Conservation (phyloP, 805 yeast genomes). For the Sungouiella blattae region DNA sequence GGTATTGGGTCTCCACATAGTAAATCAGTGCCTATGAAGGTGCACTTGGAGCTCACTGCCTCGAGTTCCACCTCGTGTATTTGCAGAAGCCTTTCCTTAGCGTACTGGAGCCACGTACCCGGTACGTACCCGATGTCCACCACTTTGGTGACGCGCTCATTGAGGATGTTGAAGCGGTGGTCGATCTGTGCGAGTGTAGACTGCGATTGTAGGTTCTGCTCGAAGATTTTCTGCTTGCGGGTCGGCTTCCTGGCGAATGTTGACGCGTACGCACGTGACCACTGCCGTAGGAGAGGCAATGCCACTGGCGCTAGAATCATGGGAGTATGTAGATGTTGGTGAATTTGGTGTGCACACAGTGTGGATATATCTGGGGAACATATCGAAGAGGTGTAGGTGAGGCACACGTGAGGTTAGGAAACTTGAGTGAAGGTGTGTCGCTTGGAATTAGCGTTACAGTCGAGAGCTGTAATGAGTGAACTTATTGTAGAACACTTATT, state of each 20-base stretch:
- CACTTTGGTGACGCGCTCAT: conserved; percentile 24
- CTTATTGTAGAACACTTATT: too few relatives aligned
- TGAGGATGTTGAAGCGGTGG: conserved; percentile 24
- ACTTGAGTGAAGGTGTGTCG: too few relatives aligned
- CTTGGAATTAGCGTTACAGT: too few relatives aligned
- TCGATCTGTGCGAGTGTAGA: conserved; percentile 28
- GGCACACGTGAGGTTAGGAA: too few relatives aligned
- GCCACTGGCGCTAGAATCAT: too few relatives aligned
- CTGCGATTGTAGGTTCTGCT: conserved; percentile 20
- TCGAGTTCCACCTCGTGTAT: conserved; percentile 28
- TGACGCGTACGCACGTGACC: too few relatives aligned
- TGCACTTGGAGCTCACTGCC: conserved; percentile 27
- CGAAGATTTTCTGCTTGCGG: conserved; percentile 21
- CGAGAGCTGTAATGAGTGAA: too few relatives aligned
- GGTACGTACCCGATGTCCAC: conserved; percentile 41
- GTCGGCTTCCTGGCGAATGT: conserved; percentile 5
- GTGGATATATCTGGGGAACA: too few relatives aligned
- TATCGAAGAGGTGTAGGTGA: too few relatives aligned
- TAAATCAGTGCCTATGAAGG: conserved; percentile 48
- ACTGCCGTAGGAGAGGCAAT: too few relatives aligned
- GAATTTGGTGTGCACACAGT: too few relatives aligned
- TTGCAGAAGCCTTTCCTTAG: conserved; percentile 24
- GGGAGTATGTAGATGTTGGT: too few relatives aligned
- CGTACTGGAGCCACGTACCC: conserved; percentile 38
- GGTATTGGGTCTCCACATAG: conserved; percentile 73